Evolutionary conservation across 495 filamentous ascomycete genomes (phyloP).

Genomic region (Daldinia grandis): DNA sequence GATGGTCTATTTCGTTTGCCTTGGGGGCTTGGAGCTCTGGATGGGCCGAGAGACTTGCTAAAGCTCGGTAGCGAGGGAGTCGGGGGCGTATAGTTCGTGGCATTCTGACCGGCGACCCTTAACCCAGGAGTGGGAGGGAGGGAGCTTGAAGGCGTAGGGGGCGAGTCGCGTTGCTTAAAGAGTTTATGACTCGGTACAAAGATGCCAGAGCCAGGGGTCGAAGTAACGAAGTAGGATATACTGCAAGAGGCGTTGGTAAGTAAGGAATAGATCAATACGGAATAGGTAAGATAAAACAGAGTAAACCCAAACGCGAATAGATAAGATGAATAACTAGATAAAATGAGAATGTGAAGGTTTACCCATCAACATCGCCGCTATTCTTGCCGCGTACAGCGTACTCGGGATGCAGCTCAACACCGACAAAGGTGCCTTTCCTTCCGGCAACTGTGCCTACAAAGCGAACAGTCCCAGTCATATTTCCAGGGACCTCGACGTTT

Average conservation of each 20-base stretch:
- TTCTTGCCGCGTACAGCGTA: conserved; percentile 90
- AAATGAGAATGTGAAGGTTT: conserved; percentile 47
- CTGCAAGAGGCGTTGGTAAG: conserved; percentile 52
- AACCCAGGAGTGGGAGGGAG: conserved; percentile 72
- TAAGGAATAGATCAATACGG: conserved; percentile 14
- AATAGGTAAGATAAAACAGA: neutral
- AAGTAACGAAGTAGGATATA: conserved; percentile 83
- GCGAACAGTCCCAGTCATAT: conserved; percentile 89
- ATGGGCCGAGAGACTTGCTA: conserved; percentile 85
- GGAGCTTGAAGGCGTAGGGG: conserved; percentile 62
- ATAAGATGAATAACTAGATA: conserved; percentile 36
- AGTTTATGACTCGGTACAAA: conserved; percentile 92
- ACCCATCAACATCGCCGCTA: conserved; percentile 96
- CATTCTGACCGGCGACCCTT: conserved; percentile 59
- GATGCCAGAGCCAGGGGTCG: conserved; percentile 82
- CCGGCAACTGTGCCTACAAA: conserved; percentile 88
- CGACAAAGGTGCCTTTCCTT: conserved; percentile 90
- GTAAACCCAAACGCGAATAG: conserved; percentile 12
- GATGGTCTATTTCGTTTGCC: conserved; percentile 79
- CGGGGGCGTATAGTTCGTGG: conserved; percentile 68
- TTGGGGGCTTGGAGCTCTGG: conserved; percentile 72
- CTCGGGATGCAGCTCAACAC: conserved; percentile 88
- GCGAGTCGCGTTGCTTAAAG: conserved; percentile 68
- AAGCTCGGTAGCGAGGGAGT: conserved; percentile 73
- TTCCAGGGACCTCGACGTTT: conserved; percentile 90